Conservation (phyloP, 164 flowering plant species). For the Vitis amurensis region DNA sequence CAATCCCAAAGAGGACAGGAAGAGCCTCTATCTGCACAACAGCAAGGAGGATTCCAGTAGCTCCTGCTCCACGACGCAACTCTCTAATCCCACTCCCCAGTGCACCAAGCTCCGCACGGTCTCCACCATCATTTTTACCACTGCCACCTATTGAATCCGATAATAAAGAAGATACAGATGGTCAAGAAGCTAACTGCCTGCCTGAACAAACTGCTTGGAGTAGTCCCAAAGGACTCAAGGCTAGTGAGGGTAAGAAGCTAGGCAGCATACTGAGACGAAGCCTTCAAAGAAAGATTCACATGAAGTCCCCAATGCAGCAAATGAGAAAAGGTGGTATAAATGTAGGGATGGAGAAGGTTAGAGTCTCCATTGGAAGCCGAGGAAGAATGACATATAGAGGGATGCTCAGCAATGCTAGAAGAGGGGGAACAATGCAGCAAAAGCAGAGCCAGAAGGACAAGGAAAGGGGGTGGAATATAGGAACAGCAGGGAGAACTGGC, state of each 20-base stretch:
- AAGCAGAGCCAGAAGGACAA: slow-evolving; percentile 53
- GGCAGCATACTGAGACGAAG: slow-evolving; percentile 65
- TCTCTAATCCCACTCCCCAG: slow-evolving; percentile 73
- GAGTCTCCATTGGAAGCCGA: slow-evolving; percentile 72
- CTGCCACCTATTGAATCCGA: slow-evolving; percentile 27
- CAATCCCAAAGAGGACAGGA: slow-evolving; percentile 49
- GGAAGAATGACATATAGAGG: slow-evolving; percentile 66
- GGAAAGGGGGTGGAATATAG: slow-evolving; percentile 78
- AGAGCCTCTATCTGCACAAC: slow-evolving; percentile 68
- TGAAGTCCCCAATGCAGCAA: slow-evolving; percentile 60
- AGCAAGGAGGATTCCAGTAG: slow-evolving; percentile 28
- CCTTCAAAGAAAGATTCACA: slow-evolving; percentile 59
- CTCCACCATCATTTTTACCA: slow-evolving; percentile 28
- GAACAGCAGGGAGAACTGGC: slow-evolving; percentile 24
- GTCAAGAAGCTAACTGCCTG: slow-evolving; percentile 25
- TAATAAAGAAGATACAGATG: slow-evolving; percentile 30
- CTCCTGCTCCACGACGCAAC: slow-evolving; percentile 61
- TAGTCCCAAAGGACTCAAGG: slow-evolving; percentile 43
- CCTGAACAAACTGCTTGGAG: slow-evolving; percentile 36
- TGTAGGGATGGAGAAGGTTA: slow-evolving; percentile 70
- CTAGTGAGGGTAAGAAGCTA: slow-evolving; percentile 46
- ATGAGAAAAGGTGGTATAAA: slow-evolving; percentile 46
- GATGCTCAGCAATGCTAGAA: slow-evolving; percentile 43
- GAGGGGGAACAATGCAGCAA: slow-evolving; percentile 32
- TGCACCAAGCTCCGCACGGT: slow-evolving; percentile 5